These are phyloP conservation scores for Solanum lycopersicoides DNA, from an alignment of 257 asterid species.

Conservation along the genomic window DNA sequence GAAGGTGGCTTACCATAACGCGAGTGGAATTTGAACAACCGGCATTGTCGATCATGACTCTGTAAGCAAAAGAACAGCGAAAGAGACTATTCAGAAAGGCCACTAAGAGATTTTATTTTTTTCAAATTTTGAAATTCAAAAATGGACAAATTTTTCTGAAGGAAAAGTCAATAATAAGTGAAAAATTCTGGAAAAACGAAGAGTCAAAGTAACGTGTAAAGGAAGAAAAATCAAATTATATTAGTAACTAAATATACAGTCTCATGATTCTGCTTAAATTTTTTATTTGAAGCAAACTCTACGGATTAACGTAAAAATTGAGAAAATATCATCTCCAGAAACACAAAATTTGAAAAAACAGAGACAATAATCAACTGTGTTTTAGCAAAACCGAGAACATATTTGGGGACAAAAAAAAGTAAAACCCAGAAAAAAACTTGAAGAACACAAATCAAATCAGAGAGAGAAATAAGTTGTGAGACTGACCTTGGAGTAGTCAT, in stretches of 20 bases:
- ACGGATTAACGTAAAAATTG: not conserved
- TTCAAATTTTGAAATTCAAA: not conserved
- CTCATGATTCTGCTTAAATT: not conserved
- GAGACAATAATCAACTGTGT: not conserved
- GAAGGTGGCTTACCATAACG: constrained; percentile 53
- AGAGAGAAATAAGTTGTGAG: not conserved
- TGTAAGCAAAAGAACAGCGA: constrained; percentile 15
- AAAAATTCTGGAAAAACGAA: not conserved
- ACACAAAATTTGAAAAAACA: not conserved
- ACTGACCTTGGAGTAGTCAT: constrained; percentile 90
- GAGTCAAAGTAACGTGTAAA: constrained; percentile 21
- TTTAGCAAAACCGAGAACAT: not conserved
- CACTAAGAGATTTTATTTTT: not conserved
- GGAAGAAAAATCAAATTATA: not conserved
- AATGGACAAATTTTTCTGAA: not conserved
- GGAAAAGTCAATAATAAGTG: constrained; percentile 11
- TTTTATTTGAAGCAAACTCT: not conserved
- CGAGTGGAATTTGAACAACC: constrained; percentile 78
- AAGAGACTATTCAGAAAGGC: constrained; percentile 17
- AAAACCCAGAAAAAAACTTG: not conserved
- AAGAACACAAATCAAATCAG: not conserved
- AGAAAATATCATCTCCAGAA: not conserved
- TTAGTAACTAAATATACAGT: not conserved
- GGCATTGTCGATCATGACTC: constrained; percentile 97
- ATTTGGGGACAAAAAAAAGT: not conserved